A percentile compares a stretch with the other conserved stretches of the same genome.
Evolutionary conservation across 2,329 filamentous ascomycete species (phyloP).

Genomic region (Ascochyta viciae-villosae): DNA sequence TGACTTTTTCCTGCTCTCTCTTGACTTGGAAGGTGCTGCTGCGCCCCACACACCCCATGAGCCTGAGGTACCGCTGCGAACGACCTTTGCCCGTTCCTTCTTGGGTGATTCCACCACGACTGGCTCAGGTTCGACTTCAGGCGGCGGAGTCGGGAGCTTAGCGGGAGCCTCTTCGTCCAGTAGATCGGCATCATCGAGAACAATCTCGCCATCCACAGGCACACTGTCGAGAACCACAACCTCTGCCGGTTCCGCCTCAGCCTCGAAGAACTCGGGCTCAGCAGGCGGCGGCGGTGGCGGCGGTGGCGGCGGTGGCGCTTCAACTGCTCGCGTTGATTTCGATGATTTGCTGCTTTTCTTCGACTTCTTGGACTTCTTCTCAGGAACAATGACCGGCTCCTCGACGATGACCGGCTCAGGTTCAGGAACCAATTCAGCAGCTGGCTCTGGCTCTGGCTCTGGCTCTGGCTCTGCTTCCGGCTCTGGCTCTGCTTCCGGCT

Average conservation of each 20-base stretch:
- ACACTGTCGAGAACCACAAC: constrained; percentile 28
- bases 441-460: not conserved
- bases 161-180: constrained; percentile 38
- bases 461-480: not conserved
- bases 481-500: constrained; percentile 19
- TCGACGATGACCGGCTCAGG: constrained; percentile 13
- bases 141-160: constrained; percentile 57
- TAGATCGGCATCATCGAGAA: constrained; percentile 29
- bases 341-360: constrained; percentile 42
- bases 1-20: constrained; percentile 49
- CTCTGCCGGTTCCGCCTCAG: constrained; percentile 33
- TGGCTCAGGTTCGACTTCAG: constrained; percentile 49
- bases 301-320: constrained; percentile 36
- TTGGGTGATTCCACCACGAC: constrained; percentile 59
- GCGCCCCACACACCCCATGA: constrained; percentile 82
- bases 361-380: constrained; percentile 47
- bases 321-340: constrained; percentile 31
- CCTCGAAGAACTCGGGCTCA: constrained; percentile 29
- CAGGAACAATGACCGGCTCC: constrained; percentile 17
- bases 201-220: constrained; percentile 27
- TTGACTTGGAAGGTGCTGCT: constrained; percentile 52
- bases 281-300: constrained; percentile 37
- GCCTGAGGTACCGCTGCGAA: constrained; percentile 68
- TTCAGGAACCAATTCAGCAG: constrained; percentile 17
- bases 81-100: constrained; percentile 80